Conservation (phyloP, 495 filamentous ascomycete genomes). For the Hyaloscypha bicolor region DNA sequence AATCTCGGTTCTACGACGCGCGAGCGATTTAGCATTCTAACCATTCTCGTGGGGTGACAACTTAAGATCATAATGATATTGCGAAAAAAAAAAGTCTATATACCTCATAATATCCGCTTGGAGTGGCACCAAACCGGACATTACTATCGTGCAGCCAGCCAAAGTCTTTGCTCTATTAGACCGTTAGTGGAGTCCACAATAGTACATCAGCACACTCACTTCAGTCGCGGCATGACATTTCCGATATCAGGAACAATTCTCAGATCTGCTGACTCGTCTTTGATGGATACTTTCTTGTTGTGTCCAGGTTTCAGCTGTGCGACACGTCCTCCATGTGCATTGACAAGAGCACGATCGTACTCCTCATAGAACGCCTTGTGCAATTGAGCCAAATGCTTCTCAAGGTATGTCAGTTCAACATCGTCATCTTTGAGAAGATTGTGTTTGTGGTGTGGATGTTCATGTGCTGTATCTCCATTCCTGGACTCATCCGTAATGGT, state of each 20-base stretch:
- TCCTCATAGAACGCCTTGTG: constrained; percentile 81
- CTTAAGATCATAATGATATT: neutral
- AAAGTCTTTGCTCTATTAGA: constrained; percentile 55
- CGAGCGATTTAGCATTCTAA: neutral
- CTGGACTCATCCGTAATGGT: constrained; percentile 32
- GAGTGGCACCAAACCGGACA: constrained; percentile 86
- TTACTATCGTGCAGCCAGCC: constrained; percentile 68
- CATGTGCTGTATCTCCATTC: constrained; percentile 23
- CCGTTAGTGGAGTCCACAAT: constrained; percentile 15
- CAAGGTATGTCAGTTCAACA: constrained; percentile 72
- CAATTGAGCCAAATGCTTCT: constrained; percentile 70
- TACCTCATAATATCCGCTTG: constrained; percentile 69
- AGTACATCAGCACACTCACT: constrained; percentile 41
- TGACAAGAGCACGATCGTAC: constrained; percentile 61
- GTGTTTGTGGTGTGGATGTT: constrained; percentile 52
- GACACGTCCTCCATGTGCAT: constrained; percentile 58
- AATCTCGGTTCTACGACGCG: constrained; percentile 69
- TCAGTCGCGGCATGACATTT: constrained; percentile 76
- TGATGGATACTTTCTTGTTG: constrained; percentile 32
- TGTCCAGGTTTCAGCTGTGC: constrained; percentile 50
- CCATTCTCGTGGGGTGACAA: neutral
- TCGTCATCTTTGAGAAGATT: constrained; percentile 86
- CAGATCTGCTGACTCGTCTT: constrained; percentile 52
- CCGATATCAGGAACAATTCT: constrained; percentile 83
- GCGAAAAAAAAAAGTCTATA: constrained; percentile 16